Conservation (phyloP, 768 basidiomycete species). For the Lentinula aciculospora region DNA sequence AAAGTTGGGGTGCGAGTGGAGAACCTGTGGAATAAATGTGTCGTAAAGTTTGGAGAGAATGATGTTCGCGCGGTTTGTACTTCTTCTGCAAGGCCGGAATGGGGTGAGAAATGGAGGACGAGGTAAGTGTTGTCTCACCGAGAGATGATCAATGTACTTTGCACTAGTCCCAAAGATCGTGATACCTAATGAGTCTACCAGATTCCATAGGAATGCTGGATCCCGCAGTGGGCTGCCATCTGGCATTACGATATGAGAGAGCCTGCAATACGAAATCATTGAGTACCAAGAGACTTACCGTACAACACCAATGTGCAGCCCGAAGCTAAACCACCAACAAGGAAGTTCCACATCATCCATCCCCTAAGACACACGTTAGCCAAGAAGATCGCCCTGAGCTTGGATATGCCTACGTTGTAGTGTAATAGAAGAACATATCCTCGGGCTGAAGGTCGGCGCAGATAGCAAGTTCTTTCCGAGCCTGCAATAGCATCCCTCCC, state of each 20-base stretch:
- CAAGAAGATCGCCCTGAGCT: neutral
- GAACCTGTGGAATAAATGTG: conserved; percentile 82
- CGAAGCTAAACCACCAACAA: conserved; percentile 55
- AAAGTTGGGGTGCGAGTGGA: conserved; percentile 62
- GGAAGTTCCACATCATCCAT: conserved; percentile 94
- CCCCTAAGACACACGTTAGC: conserved; percentile 37
- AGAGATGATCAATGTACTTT: conserved; percentile 76
- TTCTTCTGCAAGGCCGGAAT: conserved; percentile 41
- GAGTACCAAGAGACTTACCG: conserved; percentile 5
- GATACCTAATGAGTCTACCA: conserved; percentile 64
- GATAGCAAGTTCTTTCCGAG: conserved; percentile 65
- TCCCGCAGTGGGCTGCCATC: conserved; percentile 76
- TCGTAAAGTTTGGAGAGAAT: conserved; percentile 50
- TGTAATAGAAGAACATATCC: conserved; percentile 81
- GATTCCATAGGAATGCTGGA: conserved; percentile 59
- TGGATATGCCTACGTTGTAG: conserved; percentile 55
- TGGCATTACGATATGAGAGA: neutral
- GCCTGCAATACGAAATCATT: too few relatives aligned
- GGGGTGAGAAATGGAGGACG: conserved; percentile 14
- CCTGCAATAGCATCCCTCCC: conserved; percentile 72
- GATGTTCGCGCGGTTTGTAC: conserved; percentile 62
- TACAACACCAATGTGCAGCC: conserved; percentile 74
- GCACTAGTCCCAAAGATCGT: conserved; percentile 81
- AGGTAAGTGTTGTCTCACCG: conserved; percentile 34
- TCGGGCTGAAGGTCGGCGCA: conserved; percentile 59